A percentile compares a stretch with the other conserved stretches of the same genome.
These are phyloP conservation scores for Microbotryomycetes sp. DNA, from an alignment of 1,284 basidiomycete species.

Conservation along the genomic window DNA sequence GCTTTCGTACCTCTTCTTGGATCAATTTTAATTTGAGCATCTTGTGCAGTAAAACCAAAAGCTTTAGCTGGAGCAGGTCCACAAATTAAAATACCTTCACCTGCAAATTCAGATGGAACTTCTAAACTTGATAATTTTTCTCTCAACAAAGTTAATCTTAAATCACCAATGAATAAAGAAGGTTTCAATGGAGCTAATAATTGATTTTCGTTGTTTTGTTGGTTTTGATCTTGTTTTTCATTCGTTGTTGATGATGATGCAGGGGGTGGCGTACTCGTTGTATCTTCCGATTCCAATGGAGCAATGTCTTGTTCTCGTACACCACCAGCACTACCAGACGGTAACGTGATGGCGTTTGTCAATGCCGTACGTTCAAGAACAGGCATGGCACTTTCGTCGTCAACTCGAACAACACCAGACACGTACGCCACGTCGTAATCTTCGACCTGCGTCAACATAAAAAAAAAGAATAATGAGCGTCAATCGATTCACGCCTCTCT, in stretches of 20 bases:
- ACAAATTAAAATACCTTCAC: slow-evolving; percentile 91
- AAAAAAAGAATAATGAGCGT: too few species aligned
- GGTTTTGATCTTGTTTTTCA: background rate
- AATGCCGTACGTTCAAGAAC: slow-evolving; percentile 41
- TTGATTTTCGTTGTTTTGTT: background rate
- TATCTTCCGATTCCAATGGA: background rate
- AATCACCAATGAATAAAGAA: slow-evolving; percentile 91
- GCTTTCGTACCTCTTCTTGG: slow-evolving; percentile 36
- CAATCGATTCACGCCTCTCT: too few species aligned
- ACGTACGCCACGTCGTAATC: slow-evolving; percentile 94
- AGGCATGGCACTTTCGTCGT: slow-evolving; percentile 65
- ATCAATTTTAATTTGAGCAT: slow-evolving; percentile 6
- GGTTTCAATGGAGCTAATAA: slow-evolving; percentile 54
- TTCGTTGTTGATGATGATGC: background rate
- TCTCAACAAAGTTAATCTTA: slow-evolving; percentile 81
- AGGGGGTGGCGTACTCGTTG: background rate
- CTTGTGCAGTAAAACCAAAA: slow-evolving; percentile 11
- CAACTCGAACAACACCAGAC: slow-evolving; percentile 70
- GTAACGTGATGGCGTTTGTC: slow-evolving; percentile 7
- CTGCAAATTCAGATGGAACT: slow-evolving; percentile 82
- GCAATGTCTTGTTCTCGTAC: background rate
- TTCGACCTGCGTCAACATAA: slow-evolving; percentile 61
- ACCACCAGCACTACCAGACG: slow-evolving; percentile 4
- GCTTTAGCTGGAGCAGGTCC: slow-evolving; percentile 46
- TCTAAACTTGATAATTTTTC: slow-evolving; percentile 62